phyloP scores from a whole-genome alignment of 2,329 filamentous ascomycete species.

The Colletotrichum coccodes region DNA sequence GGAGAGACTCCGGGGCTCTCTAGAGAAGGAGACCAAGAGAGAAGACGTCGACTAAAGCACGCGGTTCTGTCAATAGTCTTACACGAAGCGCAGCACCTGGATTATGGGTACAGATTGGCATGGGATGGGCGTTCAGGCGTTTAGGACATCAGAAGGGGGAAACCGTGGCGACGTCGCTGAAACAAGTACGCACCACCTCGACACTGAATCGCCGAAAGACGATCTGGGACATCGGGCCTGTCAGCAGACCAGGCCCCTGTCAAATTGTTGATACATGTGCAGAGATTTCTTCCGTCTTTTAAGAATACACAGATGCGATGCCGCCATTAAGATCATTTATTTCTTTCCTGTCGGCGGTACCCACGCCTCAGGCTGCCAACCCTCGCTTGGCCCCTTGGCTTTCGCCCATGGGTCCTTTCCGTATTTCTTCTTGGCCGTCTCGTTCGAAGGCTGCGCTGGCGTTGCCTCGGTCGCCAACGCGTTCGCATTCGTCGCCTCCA shows the following conservation, averaged over 20 bases:
- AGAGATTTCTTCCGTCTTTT: constrained; percentile 17
- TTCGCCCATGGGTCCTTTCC: constrained; percentile 68
- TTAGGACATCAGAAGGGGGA: background rate
- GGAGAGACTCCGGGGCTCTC: constrained; percentile 65
- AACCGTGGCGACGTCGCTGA: background rate
- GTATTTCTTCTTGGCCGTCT: constrained; percentile 30
- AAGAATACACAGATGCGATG: constrained; percentile 8
- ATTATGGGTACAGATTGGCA: background rate
- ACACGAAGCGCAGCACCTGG: background rate
- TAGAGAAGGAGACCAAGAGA: constrained; percentile 49
- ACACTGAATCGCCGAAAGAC: background rate
- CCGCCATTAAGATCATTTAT: constrained; percentile 7
- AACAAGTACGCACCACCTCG: background rate
- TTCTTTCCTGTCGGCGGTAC: constrained; percentile 54
- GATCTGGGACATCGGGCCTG: background rate
- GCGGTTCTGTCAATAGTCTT: background rate
- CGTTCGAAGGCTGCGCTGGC: background rate
- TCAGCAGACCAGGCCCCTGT: background rate
- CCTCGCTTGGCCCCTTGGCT: constrained; percentile 65
- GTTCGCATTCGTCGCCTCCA: constrained; percentile 18
- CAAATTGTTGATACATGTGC: constrained; percentile 15
- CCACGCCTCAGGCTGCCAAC: constrained; percentile 77
- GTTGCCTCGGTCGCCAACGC: constrained; percentile 1
- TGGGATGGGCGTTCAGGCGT: constrained; percentile 19
- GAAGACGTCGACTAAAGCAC: constrained; percentile 30